Evolutionary conservation across 768 basidiomycete genomes (phyloP).

Genomic region (Boletus tylopilopsis): DNA sequence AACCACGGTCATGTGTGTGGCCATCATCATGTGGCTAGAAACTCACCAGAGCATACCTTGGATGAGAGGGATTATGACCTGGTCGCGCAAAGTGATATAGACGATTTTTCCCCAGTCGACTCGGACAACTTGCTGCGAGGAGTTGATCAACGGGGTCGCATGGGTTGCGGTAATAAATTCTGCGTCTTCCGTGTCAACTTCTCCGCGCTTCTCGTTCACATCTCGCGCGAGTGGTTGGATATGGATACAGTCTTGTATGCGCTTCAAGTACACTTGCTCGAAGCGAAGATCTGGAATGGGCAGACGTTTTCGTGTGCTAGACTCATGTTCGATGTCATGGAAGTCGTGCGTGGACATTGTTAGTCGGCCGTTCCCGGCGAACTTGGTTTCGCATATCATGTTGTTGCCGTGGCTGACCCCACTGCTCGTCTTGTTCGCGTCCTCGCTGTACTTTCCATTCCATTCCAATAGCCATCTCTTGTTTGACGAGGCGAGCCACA

Average conservation of each 20-base stretch:
- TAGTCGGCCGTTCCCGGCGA: conserved; percentile 21
- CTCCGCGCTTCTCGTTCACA: conserved; percentile 33
- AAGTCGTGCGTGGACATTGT: conserved; percentile 24
- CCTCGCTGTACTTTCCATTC: conserved; percentile 25
- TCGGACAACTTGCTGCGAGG: conserved; percentile 36
- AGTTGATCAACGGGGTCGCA: conserved; percentile 26
- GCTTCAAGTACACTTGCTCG: conserved; percentile 66
- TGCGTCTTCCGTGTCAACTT: conserved; percentile 17
- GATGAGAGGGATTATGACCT: conserved; percentile 61
- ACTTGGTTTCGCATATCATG: not conserved
- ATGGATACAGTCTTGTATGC: conserved; percentile 51
- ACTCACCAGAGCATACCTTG: conserved; percentile 67
- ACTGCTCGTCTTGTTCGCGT: conserved; percentile 14
- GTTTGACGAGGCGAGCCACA: conserved; percentile 1
- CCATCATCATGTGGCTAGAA: not conserved
- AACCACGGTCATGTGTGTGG: conserved; percentile 1
- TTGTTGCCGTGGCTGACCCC: conserved; percentile 15
- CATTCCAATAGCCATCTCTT: conserved; percentile 23
- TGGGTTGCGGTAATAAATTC: conserved; percentile 21
- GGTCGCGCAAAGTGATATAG: conserved; percentile 67
- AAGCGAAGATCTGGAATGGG: conserved; percentile 76
- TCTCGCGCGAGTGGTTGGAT: conserved; percentile 28
- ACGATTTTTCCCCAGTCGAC: conserved; percentile 56
- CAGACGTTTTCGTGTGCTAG: conserved; percentile 35
- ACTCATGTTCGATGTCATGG: conserved; percentile 13